Conservation (phyloP, 306 rosid genomes). For the Cicer bijugum region DNA sequence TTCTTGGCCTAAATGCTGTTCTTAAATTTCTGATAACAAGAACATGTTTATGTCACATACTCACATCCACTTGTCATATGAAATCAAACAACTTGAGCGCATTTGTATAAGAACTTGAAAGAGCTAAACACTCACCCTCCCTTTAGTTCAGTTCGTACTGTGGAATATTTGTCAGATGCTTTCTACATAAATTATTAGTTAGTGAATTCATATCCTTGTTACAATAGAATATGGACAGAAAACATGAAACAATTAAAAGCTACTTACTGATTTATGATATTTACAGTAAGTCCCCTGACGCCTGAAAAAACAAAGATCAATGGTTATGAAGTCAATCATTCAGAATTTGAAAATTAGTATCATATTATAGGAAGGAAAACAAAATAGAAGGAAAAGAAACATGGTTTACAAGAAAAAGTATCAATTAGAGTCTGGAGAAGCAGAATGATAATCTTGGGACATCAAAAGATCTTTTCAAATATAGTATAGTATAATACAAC, state of each 20-base stretch:
- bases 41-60: conserved; percentile 25
- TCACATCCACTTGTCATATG: conserved; percentile 16
- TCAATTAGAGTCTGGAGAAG: background rate
- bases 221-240: conserved; percentile 36
- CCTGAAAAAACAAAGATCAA: conserved; percentile 60
- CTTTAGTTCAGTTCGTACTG: conserved; percentile 79
- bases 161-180: conserved; percentile 73
- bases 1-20: conserved; percentile 64
- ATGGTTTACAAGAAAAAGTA: conserved; percentile 8
- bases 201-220: conserved; percentile 25
- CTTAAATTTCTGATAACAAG: conserved; percentile 68
- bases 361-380: conserved; percentile 3
- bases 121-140: conserved; percentile 70
- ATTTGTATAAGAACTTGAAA: conserved; percentile 21
- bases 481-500: background rate
- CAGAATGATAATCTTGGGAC: background rate
- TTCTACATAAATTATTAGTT: conserved; percentile 52
- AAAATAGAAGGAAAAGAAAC: background rate
- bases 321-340: conserved; percentile 39
- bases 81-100: conserved; percentile 25
- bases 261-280: conserved; percentile 83
- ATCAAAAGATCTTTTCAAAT: background rate
- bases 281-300: conserved; percentile 74
- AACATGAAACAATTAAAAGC: conserved; percentile 27
- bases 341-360: conserved; percentile 30